Base-by-base conservation (phyloP, 2,329 filamentous ascomycete species). In the Epicoccum nigrum region DNA sequence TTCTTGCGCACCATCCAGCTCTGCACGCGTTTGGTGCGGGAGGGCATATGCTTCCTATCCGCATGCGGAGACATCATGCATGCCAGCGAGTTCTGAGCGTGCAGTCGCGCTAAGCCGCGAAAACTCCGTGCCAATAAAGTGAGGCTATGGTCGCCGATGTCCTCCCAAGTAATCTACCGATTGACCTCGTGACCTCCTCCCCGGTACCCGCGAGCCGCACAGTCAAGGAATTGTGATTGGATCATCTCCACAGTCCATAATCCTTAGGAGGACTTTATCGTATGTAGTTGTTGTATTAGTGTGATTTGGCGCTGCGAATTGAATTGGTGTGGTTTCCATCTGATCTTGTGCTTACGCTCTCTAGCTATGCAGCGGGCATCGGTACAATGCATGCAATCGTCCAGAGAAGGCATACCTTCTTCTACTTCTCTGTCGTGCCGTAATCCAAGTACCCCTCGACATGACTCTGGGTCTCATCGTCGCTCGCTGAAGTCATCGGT, bases 61-160 rank as follows among this genome's bases (percentile, higher is more conserved):
- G 45, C 46, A 60, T 56, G 51, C 40, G 35, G 52, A 52, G 13
- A 25, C 31, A 48, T 38, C 39, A 43, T 27, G 17, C 30, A 38
- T 44, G 41, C 49, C 44, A 37, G 27, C 43, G 25, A 21, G 25
- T 25, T 23, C 43, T 52, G 39, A 42, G 31, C 21, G 44, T 28
- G 27, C 38, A 34, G 19, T 21, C 32, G 44, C 43, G 38, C 43
- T 34, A 43, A 39, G 44, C 17, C 49, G 49, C 39, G 23, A 41
- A 46, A 39, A 40, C 31, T 16, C 63, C 56, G 57, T 54, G 45
- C 62, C 56, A 67, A 67, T 65, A 44, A 58, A 61, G 49, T 60
- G 60, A 64, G 54, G 62, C 63, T 62, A 7, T 59, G 54, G 61
- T 67, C 62, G 64, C 54, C 65, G 65, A 68, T 50, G 44, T 33